A percentile compares a stretch with the other conserved stretches of the same genome.
Evolutionary conservation across 1,139 yeast genomes (phyloP).

Genomic region (Lodderomyces pseudojiufengensis): DNA sequence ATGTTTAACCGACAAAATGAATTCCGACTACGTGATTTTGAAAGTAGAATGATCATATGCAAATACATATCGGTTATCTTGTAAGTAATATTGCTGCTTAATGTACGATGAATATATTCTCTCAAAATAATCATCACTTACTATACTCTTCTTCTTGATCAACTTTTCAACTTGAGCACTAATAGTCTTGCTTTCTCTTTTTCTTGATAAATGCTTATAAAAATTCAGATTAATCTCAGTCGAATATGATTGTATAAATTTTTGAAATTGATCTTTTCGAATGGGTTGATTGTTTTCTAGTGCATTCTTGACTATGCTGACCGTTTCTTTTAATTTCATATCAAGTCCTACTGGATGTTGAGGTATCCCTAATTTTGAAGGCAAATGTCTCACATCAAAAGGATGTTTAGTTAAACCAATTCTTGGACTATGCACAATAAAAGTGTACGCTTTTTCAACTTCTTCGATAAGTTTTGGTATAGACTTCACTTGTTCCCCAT

Average conservation of each 20-base stretch:
- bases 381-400: conserved; percentile 33
- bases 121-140: conserved; percentile 30
- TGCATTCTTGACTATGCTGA: conserved; percentile 22
- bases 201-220: conserved; percentile 25
- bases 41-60: conserved; percentile 14
- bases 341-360: conserved; percentile 27
- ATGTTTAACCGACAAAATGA: conserved; percentile 38
- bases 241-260: conserved; percentile 3
- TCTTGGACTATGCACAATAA: conserved; percentile 19
- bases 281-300: conserved; percentile 24
- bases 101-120: conserved; percentile 29
- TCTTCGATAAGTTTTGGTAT: conserved; percentile 10
- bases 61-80: background rate
- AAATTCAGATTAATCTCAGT: conserved; percentile 21
- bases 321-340: conserved; percentile 21
- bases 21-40: conserved; percentile 37
- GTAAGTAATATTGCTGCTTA: conserved; percentile 27
- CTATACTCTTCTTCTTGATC: conserved; percentile 28
- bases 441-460: conserved; percentile 19
- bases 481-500: conserved; percentile 1
- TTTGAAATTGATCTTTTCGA: conserved; percentile 14
- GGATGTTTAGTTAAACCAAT: conserved; percentile 25
- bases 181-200: conserved; percentile 11
- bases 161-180: conserved; percentile 17
- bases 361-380: conserved; percentile 33